Evolutionary conservation across 2,329 filamentous ascomycete genomes (phyloP).

Genomic region (Venturia effusa): DNA sequence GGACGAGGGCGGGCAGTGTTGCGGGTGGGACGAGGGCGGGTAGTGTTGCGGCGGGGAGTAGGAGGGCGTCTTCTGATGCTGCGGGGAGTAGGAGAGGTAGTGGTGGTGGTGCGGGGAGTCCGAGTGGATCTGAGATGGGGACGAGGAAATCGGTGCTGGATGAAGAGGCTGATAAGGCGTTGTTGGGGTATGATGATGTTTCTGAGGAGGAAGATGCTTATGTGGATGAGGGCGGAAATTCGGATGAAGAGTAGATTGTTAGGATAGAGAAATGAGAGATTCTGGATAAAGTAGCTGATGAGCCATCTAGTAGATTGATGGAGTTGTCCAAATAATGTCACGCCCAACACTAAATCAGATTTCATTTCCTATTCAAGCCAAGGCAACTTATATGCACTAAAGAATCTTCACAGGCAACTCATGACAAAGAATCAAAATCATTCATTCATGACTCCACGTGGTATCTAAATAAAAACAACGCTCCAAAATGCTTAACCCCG

Average conservation of each 20-base stretch:
- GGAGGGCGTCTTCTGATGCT: not conserved
- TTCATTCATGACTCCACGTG: not conserved
- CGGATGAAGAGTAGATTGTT: not conserved
- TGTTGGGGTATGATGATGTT: not conserved
- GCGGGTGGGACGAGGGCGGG: not conserved
- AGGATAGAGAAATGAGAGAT: not conserved
- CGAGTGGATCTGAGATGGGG: not conserved
- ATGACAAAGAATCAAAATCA: not conserved
- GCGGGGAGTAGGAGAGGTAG: not conserved
- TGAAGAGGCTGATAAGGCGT: slow-evolving; percentile 1
- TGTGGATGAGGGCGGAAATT: not conserved
- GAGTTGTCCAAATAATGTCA: not conserved
- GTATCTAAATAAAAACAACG: not conserved
- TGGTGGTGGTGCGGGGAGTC: not conserved
- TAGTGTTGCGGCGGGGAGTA: not conserved
- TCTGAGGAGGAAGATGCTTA: not conserved
- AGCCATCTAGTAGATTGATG: not conserved
- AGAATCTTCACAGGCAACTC: not conserved
- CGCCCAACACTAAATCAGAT: not conserved
- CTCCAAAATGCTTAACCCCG: not conserved
- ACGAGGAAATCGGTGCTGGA: not conserved
- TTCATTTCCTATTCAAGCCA: not conserved
- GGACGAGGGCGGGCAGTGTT: not conserved
- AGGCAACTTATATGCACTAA: not conserved
- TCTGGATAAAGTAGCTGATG: not conserved